Percentiles rank a stretch among this genome's conserved stretches.
phyloP scores from a whole-genome alignment of 2,329 filamentous ascomycete genomes.

The Davidsoniella eucalypti region DNA sequence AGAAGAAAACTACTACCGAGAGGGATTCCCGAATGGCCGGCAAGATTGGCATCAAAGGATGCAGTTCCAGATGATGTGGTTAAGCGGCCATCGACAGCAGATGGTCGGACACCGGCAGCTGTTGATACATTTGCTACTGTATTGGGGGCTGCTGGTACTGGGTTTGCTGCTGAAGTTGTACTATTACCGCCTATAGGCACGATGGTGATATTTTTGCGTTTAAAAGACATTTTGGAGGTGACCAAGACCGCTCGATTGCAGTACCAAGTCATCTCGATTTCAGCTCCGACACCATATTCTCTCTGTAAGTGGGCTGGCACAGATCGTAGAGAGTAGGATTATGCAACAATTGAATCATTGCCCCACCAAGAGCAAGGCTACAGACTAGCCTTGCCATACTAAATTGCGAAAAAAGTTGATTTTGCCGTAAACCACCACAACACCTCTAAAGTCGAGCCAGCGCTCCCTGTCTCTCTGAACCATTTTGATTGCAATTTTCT shows the following conservation, averaged over 20 bases:
- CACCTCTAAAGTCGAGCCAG: neutral
- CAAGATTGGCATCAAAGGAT: slow-evolving; percentile 70
- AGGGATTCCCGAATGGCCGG: slow-evolving; percentile 70
- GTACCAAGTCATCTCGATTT: no score
- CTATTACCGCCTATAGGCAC: slow-evolving; percentile 17
- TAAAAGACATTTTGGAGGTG: slow-evolving; percentile 34
- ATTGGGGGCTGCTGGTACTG: slow-evolving; percentile 24
- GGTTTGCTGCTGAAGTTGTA: slow-evolving; percentile 14
- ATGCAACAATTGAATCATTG: neutral
- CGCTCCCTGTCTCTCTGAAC: neutral
- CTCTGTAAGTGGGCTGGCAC: no score
- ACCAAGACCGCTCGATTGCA: no score
- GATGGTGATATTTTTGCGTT: slow-evolving; percentile 39
- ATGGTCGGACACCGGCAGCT: slow-evolving; percentile 50
- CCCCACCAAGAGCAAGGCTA: no score
- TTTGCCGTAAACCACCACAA: neutral
- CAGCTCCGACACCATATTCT: no score
- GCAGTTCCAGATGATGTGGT: slow-evolving; percentile 84
- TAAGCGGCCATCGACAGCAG: slow-evolving; percentile 69
- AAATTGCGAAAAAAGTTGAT: neutral
- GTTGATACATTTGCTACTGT: neutral
- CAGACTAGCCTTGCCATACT: neutral
- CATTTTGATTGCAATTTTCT: neutral
- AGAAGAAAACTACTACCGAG: slow-evolving; percentile 67
- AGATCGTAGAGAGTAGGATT: neutral